Evolutionary conservation across 768 basidiomycete genomes (phyloP), one percentile per base, ranked within the genome.

Genomic region (Tricholoma matsutake): DNA sequence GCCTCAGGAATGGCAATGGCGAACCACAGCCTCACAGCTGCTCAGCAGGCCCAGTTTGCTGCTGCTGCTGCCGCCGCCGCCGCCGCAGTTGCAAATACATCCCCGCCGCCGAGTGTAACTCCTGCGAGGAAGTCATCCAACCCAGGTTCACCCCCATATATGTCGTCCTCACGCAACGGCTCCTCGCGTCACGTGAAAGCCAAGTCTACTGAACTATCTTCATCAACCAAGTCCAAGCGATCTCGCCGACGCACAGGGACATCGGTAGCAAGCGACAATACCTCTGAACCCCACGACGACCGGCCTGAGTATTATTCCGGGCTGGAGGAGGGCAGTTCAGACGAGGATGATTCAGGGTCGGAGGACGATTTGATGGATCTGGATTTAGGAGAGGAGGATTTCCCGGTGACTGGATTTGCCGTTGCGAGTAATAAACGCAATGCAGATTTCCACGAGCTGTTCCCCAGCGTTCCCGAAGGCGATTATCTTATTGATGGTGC

Each of bases 401-500:
- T 94, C 13, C 89, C 96, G 1, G 92, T 98, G 4, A 96, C 94
- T 6, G 96, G 96, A 2, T 99, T 98, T 72, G 96, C 97, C 0
- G 96, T 98, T 20, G 97, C 96, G 8, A 97, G 94, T 73, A 93
- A 87, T 67, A 94, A 93, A 72, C 78, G 97, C 57, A 98, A 98
- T 69, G 86, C 89, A 2, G 96, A 98, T 69, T 99, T 99, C 72
- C 97, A 99, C 69, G 91, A 94, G 64, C 72, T 98, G 68, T 98
- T 99, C 74, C 85, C 88, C 18, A 86, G 71, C 31, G 87, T 98
- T 9, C 92, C 94, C 0, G 94, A 96, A 69, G 96, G 94, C 8
- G 97, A 98, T 74, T 98, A 98, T 77, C 83, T 98, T 52, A 98
- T 99, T 69, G 96, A 98, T 74, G 96, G 96, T 96, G 70, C 67